These are phyloP conservation scores for Calonectria pauciramosa DNA, from an alignment of 2,329 filamentous ascomycete genomes.

Conservation along the genomic window DNA sequence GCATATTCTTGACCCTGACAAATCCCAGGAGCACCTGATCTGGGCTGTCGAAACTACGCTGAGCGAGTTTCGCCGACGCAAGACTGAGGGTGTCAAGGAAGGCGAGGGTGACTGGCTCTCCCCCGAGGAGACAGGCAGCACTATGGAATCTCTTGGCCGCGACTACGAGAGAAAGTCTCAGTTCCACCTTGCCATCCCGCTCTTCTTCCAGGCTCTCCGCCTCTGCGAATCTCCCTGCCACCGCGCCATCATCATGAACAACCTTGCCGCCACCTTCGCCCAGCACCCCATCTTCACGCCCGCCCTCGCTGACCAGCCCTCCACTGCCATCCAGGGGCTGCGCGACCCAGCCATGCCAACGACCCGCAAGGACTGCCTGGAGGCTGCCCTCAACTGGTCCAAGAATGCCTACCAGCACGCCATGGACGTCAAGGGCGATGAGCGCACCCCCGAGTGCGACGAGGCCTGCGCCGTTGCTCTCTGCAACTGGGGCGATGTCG, in stretches of 20 bases:
- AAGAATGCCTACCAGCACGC: constrained; percentile 80
- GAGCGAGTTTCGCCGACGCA: constrained; percentile 78
- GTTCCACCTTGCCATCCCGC: constrained; percentile 85
- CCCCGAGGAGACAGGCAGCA: constrained; percentile 78
- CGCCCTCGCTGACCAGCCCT: constrained; percentile 39
- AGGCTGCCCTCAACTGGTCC: constrained; percentile 83
- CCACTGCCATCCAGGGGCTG: constrained; percentile 45
- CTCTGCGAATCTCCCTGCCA: constrained; percentile 79
- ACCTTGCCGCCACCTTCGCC: constrained; percentile 80
- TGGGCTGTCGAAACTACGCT: constrained; percentile 87
- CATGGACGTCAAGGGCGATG: constrained; percentile 73
- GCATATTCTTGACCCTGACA: constrained; percentile 79
- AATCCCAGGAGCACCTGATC: constrained; percentile 79
- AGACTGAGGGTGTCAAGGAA: constrained; percentile 75
- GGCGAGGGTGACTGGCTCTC: constrained; percentile 80
- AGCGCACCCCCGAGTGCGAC: constrained; percentile 84
- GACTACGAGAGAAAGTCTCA: constrained; percentile 81
- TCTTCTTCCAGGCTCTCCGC: constrained; percentile 87
- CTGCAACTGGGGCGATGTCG: constrained; percentile 90
- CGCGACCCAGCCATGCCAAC: constrained; percentile 50
- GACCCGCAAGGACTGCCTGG: constrained; percentile 73
- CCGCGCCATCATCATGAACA: constrained; percentile 88
- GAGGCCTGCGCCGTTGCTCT: constrained; percentile 84
- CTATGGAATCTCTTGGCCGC: constrained; percentile 81
- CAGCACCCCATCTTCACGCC: constrained; percentile 69